These are phyloP conservation scores for Cadophora malorum DNA, from an alignment of 2,329 filamentous ascomycete species.

Conservation along the genomic window DNA sequence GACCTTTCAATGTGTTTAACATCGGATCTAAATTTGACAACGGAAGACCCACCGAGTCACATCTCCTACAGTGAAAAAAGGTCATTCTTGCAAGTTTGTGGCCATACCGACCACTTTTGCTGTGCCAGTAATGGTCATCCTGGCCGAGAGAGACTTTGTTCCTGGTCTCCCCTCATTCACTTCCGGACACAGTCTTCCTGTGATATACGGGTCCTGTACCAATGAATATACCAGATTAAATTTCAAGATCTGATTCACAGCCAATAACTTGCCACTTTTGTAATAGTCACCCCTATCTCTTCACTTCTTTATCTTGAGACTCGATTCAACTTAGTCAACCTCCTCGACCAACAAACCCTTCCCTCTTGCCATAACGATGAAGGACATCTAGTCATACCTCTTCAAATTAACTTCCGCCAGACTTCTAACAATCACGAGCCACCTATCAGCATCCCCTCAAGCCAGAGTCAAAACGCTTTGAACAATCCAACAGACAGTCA, in stretches of 20 bases:
- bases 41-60: too few species aligned
- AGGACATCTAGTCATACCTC: background rate
- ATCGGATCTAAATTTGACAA: too few species aligned
- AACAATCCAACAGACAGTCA: background rate
- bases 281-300: too few species aligned
- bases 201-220: background rate
- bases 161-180: too few species aligned
- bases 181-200: background rate
- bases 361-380: background rate
- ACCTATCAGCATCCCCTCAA: too few species aligned
- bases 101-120: too few species aligned
- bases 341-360: background rate
- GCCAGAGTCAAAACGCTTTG: background rate
- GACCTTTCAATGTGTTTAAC: too few species aligned
- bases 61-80: too few species aligned
- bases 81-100: too few species aligned
- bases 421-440: background rate
- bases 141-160: too few species aligned
- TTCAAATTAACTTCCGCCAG: background rate
- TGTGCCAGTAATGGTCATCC: too few species aligned
- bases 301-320: background rate
- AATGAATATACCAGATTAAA: background rate
- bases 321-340: background rate
- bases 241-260: background rate
- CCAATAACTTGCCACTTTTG: too few species aligned